phyloP scores from a whole-genome alignment of 805 yeast genomes.

The Metschnikowia dekortorum region DNA sequence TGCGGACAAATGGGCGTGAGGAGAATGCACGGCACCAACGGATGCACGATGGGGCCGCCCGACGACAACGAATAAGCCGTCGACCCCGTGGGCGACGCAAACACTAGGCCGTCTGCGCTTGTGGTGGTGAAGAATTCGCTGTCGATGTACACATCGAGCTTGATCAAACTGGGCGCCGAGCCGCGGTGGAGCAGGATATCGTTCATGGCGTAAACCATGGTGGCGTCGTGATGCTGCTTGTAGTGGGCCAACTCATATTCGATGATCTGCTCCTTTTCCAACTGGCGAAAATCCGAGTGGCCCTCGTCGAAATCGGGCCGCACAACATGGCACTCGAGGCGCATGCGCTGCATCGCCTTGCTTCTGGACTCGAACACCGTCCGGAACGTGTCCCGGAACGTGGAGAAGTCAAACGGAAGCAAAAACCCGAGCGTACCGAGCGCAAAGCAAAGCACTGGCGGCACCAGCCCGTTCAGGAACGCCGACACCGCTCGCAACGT shows the following conservation, averaged over 20 bases:
- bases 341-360: conserved; percentile 66
- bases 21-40: conserved; percentile 75
- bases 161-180: conserved; percentile 76
- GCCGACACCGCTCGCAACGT: conserved; percentile 77
- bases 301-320: conserved; percentile 16
- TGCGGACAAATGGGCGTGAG: conserved; percentile 91
- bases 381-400: conserved; percentile 55
- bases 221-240: conserved; percentile 18
- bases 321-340: conserved; percentile 74
- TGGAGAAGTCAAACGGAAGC: conserved; percentile 76
- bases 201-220: conserved; percentile 78
- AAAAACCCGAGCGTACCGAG: conserved; percentile 89
- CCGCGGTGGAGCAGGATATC: conserved; percentile 89
- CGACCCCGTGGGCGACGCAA: conserved; percentile 92
- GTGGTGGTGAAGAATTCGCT: conserved; percentile 83
- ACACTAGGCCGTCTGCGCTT: conserved; percentile 83
- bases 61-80: conserved; percentile 87
- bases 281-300: conserved; percentile 1
- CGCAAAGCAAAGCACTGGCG: conserved; percentile 86
- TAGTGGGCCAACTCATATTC: conserved; percentile 16
- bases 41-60: conserved; percentile 92
- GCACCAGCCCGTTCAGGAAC: conserved; percentile 69
- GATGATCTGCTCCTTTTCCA: conserved; percentile 12
- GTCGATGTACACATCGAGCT: conserved; percentile 80
- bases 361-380: conserved; percentile 66